Evolutionary conservation across 2,329 filamentous ascomycete species (phyloP).

Genomic region (Nigrospora osmanthi): DNA sequence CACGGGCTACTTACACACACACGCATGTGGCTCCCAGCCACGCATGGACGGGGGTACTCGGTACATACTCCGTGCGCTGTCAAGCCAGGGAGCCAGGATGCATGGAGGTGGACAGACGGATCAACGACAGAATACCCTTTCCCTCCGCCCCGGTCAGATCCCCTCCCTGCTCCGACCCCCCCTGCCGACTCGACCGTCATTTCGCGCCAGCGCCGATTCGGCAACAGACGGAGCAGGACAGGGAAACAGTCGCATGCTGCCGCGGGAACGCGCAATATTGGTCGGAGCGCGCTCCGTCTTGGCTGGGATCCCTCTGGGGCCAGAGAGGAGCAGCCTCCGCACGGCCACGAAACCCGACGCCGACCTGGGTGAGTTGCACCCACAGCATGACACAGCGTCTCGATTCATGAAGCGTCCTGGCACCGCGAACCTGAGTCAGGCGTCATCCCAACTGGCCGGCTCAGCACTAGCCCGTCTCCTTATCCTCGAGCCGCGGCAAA

Average conservation of each 20-base stretch:
- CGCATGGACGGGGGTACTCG: not conserved
- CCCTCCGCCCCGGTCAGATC: not conserved
- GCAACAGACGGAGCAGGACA: not conserved
- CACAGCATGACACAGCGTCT: not conserved
- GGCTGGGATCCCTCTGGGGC: not conserved
- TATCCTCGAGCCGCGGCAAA: no score
- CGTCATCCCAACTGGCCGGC: not conserved
- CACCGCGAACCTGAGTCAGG: not conserved
- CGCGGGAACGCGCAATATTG: not conserved
- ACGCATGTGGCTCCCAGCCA: no score
- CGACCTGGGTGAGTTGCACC: not conserved
- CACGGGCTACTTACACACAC: not conserved
- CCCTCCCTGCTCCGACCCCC: not conserved
- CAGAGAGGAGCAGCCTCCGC: not conserved
- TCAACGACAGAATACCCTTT: not conserved
- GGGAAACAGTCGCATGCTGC: not conserved
- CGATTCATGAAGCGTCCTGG: not conserved
- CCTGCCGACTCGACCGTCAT: not conserved
- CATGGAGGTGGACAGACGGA: not conserved
- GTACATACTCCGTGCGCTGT: not conserved
- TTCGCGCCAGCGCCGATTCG: not conserved
- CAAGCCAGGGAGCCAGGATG: not conserved
- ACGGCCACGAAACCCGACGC: not conserved
- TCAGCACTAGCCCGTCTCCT: not conserved
- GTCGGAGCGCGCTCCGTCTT: slow-evolving; percentile 2